Percentiles rank a stretch among this genome's conserved stretches.
Conservation (phyloP, 352 stramenopile species). For the Pseudoperonospora humuli region DNA sequence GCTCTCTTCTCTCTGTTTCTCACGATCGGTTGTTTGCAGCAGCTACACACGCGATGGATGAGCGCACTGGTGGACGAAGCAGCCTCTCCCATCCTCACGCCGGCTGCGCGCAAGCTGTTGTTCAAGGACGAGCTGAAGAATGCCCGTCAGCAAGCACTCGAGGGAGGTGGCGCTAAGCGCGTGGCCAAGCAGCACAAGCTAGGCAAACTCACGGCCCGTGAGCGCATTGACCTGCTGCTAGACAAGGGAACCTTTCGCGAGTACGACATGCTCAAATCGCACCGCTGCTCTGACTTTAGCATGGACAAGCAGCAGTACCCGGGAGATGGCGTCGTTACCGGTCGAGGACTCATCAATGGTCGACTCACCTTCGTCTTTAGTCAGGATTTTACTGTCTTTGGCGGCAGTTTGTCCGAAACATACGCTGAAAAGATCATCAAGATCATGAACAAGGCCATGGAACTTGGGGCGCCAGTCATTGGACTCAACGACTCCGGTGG, state of each 20-base stretch:
- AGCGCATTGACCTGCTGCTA: conserved; percentile 93
- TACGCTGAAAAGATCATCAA: conserved; percentile 98
- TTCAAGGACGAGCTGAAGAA: conserved; percentile 71
- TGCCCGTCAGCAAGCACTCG: conserved; percentile 59
- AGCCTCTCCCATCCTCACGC: conserved; percentile 32
- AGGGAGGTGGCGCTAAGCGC: conserved; percentile 81
- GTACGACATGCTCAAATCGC: conserved; percentile 94
- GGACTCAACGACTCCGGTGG: conserved; percentile 97
- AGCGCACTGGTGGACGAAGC: conserved; percentile 28
- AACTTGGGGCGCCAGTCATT: conserved; percentile 94
- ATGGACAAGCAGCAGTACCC: conserved; percentile 90
- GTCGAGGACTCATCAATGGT: conserved; percentile 92
- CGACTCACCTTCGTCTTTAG: conserved; percentile 95
- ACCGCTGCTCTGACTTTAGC: conserved; percentile 96
- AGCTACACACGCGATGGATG: conserved; percentile 33
- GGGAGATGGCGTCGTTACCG: conserved; percentile 95
- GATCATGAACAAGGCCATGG: conserved; percentile 97
- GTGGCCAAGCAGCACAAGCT: conserved; percentile 91
- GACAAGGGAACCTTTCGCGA: conserved; percentile 94
- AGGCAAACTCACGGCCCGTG: conserved; percentile 95
- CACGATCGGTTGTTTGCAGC: background rate
- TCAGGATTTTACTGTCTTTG: conserved; percentile 97
- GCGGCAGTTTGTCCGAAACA: conserved; percentile 92
- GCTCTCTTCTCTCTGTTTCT: background rate
- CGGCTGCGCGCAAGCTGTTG: conserved; percentile 53